phyloP scores from a whole-genome alignment of 441 rosid genomes.

The Brassica balearica region DNA sequence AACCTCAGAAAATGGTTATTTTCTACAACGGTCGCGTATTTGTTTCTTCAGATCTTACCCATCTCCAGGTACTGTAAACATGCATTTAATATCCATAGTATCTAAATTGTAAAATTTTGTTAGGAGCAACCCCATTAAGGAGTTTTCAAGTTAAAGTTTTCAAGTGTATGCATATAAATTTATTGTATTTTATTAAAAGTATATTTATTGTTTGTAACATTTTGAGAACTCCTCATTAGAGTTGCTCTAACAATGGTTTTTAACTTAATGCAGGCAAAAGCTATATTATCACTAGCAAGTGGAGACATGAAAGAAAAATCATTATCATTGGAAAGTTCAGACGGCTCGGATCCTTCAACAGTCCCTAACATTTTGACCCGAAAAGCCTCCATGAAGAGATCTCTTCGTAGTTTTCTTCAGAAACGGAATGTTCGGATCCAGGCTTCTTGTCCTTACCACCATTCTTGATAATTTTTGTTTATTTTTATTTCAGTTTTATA shows the following conservation, averaged over 20 bases:
- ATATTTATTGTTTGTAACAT: too few relatives aligned
- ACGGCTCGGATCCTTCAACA: neutral
- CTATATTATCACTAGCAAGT: constrained; percentile 56
- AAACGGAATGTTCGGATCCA: constrained; percentile 52
- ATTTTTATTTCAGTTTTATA: neutral
- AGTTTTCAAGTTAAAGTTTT: too few relatives aligned
- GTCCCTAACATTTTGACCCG: neutral
- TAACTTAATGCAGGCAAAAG: constrained; percentile 41
- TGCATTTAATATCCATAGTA: too few relatives aligned
- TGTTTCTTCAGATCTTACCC: constrained; percentile 34
- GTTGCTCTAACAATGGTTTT: neutral
- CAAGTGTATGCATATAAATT: too few relatives aligned
- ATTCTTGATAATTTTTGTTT: neutral
- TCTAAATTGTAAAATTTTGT: too few relatives aligned
- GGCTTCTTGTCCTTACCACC: constrained; percentile 49
- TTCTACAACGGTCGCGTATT: constrained; percentile 37
- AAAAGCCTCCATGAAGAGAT: constrained; percentile 66
- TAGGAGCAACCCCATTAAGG: too few relatives aligned
- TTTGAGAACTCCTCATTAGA: too few relatives aligned
- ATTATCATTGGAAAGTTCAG: constrained; percentile 14
- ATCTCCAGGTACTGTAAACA: constrained; percentile 37
- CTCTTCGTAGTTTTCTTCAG: constrained; percentile 72
- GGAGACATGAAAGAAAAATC: constrained; percentile 48
- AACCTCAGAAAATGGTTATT: constrained; percentile 23
- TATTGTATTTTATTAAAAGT: too few relatives aligned